These are phyloP conservation scores for Neoconidiobolus thromboides DNA, from an alignment of 371 early-diverging fungal genomes.

Conservation along the genomic window DNA sequence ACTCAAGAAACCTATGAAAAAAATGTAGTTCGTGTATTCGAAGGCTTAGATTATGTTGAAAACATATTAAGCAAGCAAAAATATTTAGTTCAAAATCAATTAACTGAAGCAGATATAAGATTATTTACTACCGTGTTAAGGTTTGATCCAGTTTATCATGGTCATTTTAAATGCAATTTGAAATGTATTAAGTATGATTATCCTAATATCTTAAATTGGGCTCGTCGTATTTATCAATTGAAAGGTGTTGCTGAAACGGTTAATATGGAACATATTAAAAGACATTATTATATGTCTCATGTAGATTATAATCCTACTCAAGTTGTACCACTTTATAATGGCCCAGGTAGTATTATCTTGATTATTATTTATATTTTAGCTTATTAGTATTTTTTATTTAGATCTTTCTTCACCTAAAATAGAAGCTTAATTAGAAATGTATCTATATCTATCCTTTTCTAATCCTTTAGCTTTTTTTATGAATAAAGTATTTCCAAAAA, in stretches of 20 bases:
- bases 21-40: constrained; percentile 49
- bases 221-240: constrained; percentile 62
- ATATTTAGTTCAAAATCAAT: constrained; percentile 47
- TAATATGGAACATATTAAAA: constrained; percentile 86
- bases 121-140: constrained; percentile 82
- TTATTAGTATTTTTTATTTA: no score
- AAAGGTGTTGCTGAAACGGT: constrained; percentile 58
- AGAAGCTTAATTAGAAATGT: no score
- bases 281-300: constrained; percentile 81
- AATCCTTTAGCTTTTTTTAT: no score
- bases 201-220: constrained; percentile 73
- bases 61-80: constrained; percentile 41
- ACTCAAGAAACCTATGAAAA: constrained; percentile 63
- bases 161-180: constrained; percentile 82
- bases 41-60: constrained; percentile 71
- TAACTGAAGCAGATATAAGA: constrained; percentile 87
- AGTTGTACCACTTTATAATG: constrained; percentile 69
- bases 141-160: constrained; percentile 74
- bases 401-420: no score
- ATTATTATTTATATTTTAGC: no score
- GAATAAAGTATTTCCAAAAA: no score
- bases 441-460: no score
- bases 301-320: constrained; percentile 75
- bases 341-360: constrained; percentile 26
- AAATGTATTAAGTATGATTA: constrained; percentile 66